phyloP scores from a whole-genome alignment of 1,284 basidiomycete genomes.

The Melampsora abietis-canadensis region DNA sequence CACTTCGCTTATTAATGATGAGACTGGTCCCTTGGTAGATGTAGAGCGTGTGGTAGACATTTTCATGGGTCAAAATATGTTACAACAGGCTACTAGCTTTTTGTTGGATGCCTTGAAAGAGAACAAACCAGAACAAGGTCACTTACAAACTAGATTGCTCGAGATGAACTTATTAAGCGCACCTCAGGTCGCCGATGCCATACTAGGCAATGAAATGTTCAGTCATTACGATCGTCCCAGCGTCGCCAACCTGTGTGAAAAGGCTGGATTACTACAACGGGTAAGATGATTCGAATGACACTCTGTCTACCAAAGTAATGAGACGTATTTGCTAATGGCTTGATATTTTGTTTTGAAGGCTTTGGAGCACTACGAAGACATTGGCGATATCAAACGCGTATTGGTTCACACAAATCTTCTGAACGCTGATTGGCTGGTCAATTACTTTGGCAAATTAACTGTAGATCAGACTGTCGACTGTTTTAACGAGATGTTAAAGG shows the following conservation, averaged over 20 bases:
- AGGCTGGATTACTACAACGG: conserved; percentile 90
- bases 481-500: conserved; percentile 92
- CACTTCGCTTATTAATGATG: conserved; percentile 89
- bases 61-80: conserved; percentile 99
- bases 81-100: conserved; percentile 98
- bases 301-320: conserved; percentile 56
- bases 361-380: conserved; percentile 95
- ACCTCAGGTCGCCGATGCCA: conserved; percentile 97
- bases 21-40: conserved; percentile 86
- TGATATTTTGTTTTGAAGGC: conserved; percentile 61
- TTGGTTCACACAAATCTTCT: conserved; percentile 89
- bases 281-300: conserved; percentile 36
- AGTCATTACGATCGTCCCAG: conserved; percentile 92
- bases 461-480: conserved; percentile 98
- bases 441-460: conserved; percentile 94
- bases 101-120: conserved; percentile 98
- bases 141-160: conserved; percentile 89
- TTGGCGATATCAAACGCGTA: conserved; percentile 95
- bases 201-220: conserved; percentile 99
- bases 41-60: conserved; percentile 93
- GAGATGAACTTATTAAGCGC: conserved; percentile 99
- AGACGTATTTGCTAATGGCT: neutral
- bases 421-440: conserved; percentile 92
- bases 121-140: conserved; percentile 95
- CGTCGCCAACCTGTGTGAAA: conserved; percentile 97